These are phyloP conservation scores for Parathielavia hyrcaniae DNA, from an alignment of 495 filamentous ascomycete genomes.

Conservation along the genomic window DNA sequence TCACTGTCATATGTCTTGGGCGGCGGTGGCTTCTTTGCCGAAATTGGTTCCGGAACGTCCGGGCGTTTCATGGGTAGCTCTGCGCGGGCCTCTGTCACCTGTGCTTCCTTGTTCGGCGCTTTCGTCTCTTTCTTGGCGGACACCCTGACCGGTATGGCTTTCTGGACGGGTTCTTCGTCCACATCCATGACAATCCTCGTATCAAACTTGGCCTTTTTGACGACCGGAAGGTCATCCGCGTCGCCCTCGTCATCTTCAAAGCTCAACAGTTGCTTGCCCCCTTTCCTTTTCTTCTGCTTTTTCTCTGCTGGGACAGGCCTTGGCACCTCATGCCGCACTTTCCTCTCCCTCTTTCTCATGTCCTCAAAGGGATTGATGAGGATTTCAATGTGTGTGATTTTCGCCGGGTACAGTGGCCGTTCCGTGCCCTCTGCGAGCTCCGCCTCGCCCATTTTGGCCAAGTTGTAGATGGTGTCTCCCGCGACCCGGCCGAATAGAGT, in stretches of 20 bases:
- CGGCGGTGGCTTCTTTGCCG: slow-evolving; percentile 22
- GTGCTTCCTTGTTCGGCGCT: slow-evolving; percentile 28
- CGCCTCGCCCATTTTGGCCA: slow-evolving; percentile 84
- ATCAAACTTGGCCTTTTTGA: slow-evolving; percentile 90
- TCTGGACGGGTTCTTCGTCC: slow-evolving; percentile 29
- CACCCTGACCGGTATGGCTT: slow-evolving; percentile 25
- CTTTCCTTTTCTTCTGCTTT: slow-evolving; percentile 72
- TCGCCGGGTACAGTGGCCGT: slow-evolving; percentile 78
- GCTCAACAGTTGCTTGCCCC: slow-evolving; percentile 73
- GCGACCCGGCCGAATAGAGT: slow-evolving; percentile 90
- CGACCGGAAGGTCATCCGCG: slow-evolving; percentile 53
- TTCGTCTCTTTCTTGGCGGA: slow-evolving; percentile 32
- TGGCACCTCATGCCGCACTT: slow-evolving; percentile 38
- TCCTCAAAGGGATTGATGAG: slow-evolving; percentile 86
- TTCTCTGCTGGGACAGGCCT: slow-evolving; percentile 44
- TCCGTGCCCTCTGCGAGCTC: slow-evolving; percentile 78
- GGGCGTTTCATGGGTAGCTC: slow-evolving; percentile 26
- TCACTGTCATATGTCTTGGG: slow-evolving; percentile 2
- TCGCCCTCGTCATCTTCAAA: slow-evolving; percentile 84
- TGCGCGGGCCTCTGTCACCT: slow-evolving; percentile 15
- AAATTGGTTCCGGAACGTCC: slow-evolving; percentile 20
- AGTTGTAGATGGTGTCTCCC: slow-evolving; percentile 91
- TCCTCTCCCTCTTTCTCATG: slow-evolving; percentile 64
- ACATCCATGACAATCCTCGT: slow-evolving; percentile 67
- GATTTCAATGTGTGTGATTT: slow-evolving; percentile 72